Conservation (phyloP, 345 rosid species). For the Lepidium didymum region DNA sequence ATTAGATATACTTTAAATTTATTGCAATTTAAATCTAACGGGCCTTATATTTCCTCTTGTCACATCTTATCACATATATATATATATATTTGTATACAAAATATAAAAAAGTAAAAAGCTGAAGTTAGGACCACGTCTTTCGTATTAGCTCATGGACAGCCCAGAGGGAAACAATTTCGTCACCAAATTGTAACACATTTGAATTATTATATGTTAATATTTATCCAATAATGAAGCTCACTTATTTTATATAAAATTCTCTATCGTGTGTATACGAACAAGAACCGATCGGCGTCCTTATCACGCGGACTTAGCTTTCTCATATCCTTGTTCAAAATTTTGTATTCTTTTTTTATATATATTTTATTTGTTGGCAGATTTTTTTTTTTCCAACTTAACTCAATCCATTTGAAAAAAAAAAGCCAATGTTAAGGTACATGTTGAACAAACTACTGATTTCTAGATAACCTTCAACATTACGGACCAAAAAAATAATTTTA, state of each 20-base stretch:
- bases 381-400: no score
- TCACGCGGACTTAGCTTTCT: constrained; percentile 8
- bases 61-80: background rate
- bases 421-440: no score
- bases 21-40: background rate
- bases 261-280: constrained; percentile 12
- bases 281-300: background rate
- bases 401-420: no score
- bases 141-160: constrained; percentile 5
- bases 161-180: constrained; percentile 1
- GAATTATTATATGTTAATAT: constrained; percentile 2
- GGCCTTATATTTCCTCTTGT: background rate
- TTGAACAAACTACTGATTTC: no score
- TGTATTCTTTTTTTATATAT: no score
- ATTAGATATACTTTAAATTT: background rate
- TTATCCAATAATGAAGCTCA: background rate
- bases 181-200: background rate
- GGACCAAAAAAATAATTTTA: no score
- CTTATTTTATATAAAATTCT: background rate
- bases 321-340: background rate
- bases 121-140: constrained; percentile 9
- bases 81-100: background rate
- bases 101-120: background rate
- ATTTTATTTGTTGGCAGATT: no score
- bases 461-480: no score